Conservation (phyloP, 129 eudicot genomes). For the Artemisia annua region DNA sequence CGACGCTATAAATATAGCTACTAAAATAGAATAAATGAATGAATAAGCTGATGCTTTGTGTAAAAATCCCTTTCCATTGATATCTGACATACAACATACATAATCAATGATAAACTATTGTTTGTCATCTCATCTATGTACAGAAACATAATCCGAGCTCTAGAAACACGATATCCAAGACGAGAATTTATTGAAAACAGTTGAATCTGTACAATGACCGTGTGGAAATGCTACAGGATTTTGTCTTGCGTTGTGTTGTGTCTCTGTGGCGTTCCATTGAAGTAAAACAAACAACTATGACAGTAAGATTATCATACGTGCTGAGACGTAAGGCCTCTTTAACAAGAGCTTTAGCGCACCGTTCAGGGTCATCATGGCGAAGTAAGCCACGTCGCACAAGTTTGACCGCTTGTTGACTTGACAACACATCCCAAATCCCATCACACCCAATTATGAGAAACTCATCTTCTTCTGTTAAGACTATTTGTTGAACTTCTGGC, state of each 20-base stretch:
- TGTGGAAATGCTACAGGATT: constrained; percentile 65
- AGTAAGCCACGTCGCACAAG: constrained; percentile 60
- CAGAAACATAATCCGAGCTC: background rate
- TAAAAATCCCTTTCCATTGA: no score
- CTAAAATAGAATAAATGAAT: no score
- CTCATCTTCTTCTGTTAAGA: constrained; percentile 48
- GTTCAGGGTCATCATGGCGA: constrained; percentile 69
- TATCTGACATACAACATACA: no score
- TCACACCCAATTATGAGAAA: constrained; percentile 49
- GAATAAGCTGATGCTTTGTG: no score
- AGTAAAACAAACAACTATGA: constrained; percentile 57
- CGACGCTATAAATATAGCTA: no score
- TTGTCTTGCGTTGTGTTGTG: constrained; percentile 41
- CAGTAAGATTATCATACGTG: constrained; percentile 79
- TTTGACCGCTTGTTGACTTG: constrained; percentile 74
- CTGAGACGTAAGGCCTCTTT: constrained; percentile 64
- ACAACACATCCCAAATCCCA: constrained; percentile 74
- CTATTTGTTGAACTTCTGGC: constrained; percentile 54
- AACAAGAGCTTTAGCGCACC: constrained; percentile 66
- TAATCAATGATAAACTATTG: no score
- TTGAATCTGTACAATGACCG: constrained; percentile 61
- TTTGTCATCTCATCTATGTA: no score
- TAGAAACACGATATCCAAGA: no score
- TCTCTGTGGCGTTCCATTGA: constrained; percentile 42
- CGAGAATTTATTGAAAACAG: constrained; percentile 38